A percentile compares a stretch with the other conserved stretches of the same genome.
These are phyloP conservation scores for Saitozyma podzolica DNA, from an alignment of 768 basidiomycete species.

Conservation along the genomic window DNA sequence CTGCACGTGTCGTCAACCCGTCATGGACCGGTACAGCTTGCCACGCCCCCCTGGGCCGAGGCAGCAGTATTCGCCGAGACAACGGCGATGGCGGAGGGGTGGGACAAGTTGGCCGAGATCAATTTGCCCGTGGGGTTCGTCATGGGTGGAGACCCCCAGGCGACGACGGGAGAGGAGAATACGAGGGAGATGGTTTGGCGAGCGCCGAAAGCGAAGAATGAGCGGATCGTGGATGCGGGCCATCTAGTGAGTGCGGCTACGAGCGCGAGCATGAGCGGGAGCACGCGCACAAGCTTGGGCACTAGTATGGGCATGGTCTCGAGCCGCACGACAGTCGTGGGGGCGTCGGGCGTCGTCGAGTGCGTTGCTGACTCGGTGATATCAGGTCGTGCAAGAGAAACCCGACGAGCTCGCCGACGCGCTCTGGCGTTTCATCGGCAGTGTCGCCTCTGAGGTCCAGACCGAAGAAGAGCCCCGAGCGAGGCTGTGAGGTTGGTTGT, in stretches of 20 bases:
- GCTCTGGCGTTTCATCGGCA: slow-evolving; percentile 31
- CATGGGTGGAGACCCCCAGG: slow-evolving; percentile 36
- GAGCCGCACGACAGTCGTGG: no score
- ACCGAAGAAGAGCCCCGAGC: neutral
- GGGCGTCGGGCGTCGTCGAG: no score
- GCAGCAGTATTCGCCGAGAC: slow-evolving; percentile 29
- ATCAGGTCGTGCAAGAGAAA: slow-evolving; percentile 42
- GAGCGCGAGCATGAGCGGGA: no score
- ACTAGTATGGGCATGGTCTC: no score
- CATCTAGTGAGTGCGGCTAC: slow-evolving; percentile 30
- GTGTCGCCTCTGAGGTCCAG: slow-evolving; percentile 1
- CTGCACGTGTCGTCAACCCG: neutral
- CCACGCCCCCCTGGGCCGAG: slow-evolving; percentile 41
- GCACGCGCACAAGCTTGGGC: no score
- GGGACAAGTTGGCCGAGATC: slow-evolving; percentile 31
- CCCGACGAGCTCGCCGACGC: slow-evolving; percentile 37
- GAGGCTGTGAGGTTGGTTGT: slow-evolving; percentile 7
- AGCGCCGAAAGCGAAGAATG: slow-evolving; percentile 23
- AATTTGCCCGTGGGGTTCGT: slow-evolving; percentile 34
- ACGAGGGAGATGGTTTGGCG: slow-evolving; percentile 35
- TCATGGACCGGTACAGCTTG: slow-evolving; percentile 26
- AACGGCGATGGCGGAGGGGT: slow-evolving; percentile 29
- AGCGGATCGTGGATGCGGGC: slow-evolving; percentile 32
- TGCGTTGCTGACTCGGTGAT: neutral
- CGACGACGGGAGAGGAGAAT: slow-evolving; percentile 25